phyloP scores from a whole-genome alignment of 306 rosid genomes.

The Vigna mungo region DNA sequence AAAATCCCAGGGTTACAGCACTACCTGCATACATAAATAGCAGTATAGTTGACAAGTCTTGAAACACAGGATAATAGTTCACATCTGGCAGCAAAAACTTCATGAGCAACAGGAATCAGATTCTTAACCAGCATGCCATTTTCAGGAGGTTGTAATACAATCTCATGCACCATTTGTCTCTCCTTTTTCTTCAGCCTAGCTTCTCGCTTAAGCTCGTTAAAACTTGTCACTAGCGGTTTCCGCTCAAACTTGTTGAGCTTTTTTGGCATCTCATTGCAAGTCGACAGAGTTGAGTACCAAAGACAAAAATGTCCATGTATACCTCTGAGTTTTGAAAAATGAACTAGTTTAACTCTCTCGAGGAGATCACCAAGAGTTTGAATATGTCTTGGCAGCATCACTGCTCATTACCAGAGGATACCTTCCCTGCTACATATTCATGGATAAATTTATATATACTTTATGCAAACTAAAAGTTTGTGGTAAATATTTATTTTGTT shows the following conservation, averaged over 20 bases:
- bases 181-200: slow-evolving; percentile 63
- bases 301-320: slow-evolving; percentile 22
- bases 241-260: slow-evolving; percentile 63
- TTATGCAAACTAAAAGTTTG: background rate
- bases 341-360: slow-evolving; percentile 38
- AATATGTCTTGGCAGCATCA: slow-evolving; percentile 52
- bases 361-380: slow-evolving; percentile 38
- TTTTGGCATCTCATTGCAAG: slow-evolving; percentile 44
- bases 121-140: slow-evolving; percentile 66
- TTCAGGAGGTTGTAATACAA: slow-evolving; percentile 59
- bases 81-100: slow-evolving; percentile 64
- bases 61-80: slow-evolving; percentile 60
- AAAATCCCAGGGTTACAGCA: background rate
- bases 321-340: slow-evolving; percentile 7
- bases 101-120: slow-evolving; percentile 63
- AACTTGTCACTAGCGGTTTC: slow-evolving; percentile 60
- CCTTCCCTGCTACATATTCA: slow-evolving; percentile 24
- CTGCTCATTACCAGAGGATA: slow-evolving; percentile 24
- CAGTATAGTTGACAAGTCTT: slow-evolving; percentile 49
- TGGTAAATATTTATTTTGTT: background rate
- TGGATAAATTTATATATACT: background rate
- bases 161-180: slow-evolving; percentile 59
- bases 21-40: slow-evolving; percentile 67
- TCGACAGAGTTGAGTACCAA: slow-evolving; percentile 46
- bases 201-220: slow-evolving; percentile 67